Evolutionary conservation across 306 rosid species (phyloP), one percentile per base, ranked within the genome.

Genomic region (Dalbergia oliveri): DNA sequence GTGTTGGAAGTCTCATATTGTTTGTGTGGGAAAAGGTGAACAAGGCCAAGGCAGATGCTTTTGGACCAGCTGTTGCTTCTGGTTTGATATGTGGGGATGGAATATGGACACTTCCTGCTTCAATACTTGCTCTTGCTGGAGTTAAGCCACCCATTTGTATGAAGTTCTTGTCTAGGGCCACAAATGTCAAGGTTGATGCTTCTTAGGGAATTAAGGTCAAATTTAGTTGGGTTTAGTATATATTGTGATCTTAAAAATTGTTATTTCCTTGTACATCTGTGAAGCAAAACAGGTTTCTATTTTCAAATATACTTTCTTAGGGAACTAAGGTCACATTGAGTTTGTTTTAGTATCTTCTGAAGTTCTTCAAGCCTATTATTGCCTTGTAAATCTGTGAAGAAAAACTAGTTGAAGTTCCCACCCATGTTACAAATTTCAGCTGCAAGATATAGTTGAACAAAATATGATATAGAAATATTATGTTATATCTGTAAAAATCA

Each of bases 51-150:
- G 91, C 88, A 14, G 85, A 87, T 79, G 88, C 88, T 37, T 85
- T 76, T 68, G 90, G 77, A 58, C 85, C 88, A 14, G 87, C 87
- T 57, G 88, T 88, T 5, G 91, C 91, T 79, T 88, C 86, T 82
- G 88, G 91, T 82, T 85, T 88, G 87, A 88, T 88, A 66, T 85
- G 88, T 77, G 91, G 91, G 0, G 88, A 88, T 82, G 91, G 91
- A 66, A 85, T 88, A 53, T 88, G 87, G 91, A 80, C 88, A 26
- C 18, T 88, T 0, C 91, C 88, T 79, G 87, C 88, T 85, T 88
- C 91, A 72, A 33, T 85, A 3, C 88, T 88, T 41, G 88, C 88
- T 61, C 80, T 88, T 51, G 75, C 72, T n/a, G 88, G 91, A 41
- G 80, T 88, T 68, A 85, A 88, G 85, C 87, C 91, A 13, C 88